Conservation (phyloP, 1,284 basidiomycete genomes). For the Cystobasidium pallidum region DNA sequence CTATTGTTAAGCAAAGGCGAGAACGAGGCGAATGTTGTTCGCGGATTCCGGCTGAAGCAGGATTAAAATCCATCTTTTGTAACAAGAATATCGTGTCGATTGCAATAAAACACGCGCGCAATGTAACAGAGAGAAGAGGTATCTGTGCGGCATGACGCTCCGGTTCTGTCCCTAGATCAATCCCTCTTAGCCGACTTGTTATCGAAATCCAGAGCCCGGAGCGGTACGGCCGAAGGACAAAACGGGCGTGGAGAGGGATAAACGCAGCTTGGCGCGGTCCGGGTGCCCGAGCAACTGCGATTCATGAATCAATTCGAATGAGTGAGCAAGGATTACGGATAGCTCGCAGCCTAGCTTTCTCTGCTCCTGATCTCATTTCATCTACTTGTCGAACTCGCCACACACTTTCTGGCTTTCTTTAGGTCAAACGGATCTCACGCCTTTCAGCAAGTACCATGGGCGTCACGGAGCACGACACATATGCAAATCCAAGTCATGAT, state of each 20-base stretch:
- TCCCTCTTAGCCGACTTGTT: background rate
- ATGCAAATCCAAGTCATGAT: conserved; percentile 3
- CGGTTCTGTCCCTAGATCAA: too few relatives aligned
- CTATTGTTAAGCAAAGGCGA: conserved; percentile 40
- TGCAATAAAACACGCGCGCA: too few relatives aligned
- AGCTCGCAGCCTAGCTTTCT: background rate
- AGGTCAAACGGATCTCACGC: too few relatives aligned
- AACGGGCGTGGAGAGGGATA: background rate
- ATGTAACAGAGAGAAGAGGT: too few relatives aligned
- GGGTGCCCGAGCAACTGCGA: too few relatives aligned
- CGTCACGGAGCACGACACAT: background rate
- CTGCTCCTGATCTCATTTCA: background rate
- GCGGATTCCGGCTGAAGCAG: conserved; percentile 38
- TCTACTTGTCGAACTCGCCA: background rate
- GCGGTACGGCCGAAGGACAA: background rate
- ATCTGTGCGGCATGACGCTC: too few relatives aligned
- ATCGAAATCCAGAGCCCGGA: background rate
- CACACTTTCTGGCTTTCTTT: too few relatives aligned
- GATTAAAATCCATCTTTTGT: background rate
- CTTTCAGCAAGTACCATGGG: too few relatives aligned
- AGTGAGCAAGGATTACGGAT: too few relatives aligned
- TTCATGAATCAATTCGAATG: too few relatives aligned
- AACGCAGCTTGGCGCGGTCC: background rate
- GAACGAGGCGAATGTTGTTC: conserved; percentile 40
- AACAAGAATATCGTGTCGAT: background rate